Evolutionary conservation across 768 basidiomycete genomes (phyloP).

Genomic region (Mycena epipterygia): DNA sequence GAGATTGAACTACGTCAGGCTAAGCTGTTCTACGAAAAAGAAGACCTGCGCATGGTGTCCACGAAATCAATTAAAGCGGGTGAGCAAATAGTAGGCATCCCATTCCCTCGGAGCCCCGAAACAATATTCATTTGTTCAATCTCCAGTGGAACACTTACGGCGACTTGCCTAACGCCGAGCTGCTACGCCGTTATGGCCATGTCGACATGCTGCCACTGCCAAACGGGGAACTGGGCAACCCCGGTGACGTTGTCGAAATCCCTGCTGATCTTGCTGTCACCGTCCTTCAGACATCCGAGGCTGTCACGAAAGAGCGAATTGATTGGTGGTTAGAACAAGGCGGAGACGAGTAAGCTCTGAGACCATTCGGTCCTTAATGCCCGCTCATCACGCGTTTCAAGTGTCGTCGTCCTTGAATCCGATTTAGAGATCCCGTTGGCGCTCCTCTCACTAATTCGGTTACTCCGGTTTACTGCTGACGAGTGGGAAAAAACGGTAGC

Average conservation of each 20-base stretch:
- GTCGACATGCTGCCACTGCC: conserved; percentile 80
- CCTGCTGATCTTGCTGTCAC: conserved; percentile 77
- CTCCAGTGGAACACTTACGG: conserved; percentile 95
- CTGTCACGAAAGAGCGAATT: conserved; percentile 70
- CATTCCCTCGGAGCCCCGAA: too few species aligned
- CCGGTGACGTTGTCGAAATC: conserved; percentile 84
- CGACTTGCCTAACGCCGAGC: conserved; percentile 91
- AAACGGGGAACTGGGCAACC: conserved; percentile 71
- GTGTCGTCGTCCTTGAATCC: conserved; percentile 69
- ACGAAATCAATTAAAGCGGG: conserved; percentile 81
- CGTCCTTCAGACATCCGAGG: conserved; percentile 44
- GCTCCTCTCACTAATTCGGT: conserved; percentile 73
- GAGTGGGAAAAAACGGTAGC: conserved; percentile 73
- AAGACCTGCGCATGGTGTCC: conserved; percentile 81
- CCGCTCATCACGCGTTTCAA: conserved; percentile 39
- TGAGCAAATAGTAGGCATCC: conserved; percentile 86
- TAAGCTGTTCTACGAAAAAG: conserved; percentile 85
- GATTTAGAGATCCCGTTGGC: conserved; percentile 66
- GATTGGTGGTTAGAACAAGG: conserved; percentile 96
- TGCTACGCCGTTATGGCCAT: conserved; percentile 95
- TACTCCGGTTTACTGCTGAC: conserved; percentile 67
- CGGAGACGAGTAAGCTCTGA: conserved; percentile 82
- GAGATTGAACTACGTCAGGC: conserved; percentile 64
- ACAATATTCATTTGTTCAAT: conserved; percentile 1
- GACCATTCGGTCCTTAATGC: conserved; percentile 1